Evolutionary conservation across 2,329 filamentous ascomycete species (phyloP), one percentile per base, ranked within the genome.

Genomic region (Trichoderma sp.): DNA sequence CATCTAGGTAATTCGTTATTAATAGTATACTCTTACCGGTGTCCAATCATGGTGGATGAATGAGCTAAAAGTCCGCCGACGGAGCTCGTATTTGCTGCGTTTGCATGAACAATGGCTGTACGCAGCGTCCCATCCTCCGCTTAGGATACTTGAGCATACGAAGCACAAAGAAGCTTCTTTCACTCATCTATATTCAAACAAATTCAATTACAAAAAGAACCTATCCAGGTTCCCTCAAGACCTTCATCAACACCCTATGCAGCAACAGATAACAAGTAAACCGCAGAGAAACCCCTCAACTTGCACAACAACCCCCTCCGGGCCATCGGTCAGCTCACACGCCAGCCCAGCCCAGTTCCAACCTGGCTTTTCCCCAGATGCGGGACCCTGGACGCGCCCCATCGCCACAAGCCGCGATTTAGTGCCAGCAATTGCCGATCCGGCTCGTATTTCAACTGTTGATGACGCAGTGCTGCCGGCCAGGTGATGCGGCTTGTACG

Each of bases 401-500:
- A 55, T 55, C 63, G 55, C 57, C 63, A 62, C 63, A 52, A 39
- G 63, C 63, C 63, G 55, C 47, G 47, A 57, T 51, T 39, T 61
- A 59, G 63, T 50, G 51, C 54, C 17, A 41, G 43, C 45, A 57
- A 7, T 45, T 52, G 54, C 55, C 62, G 62, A 64, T 64, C 62
- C 62, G 55, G 57, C 63, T 65, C 63, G 63, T 65, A 65, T 65
- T 28, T 30, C 7, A 30, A 30, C 30, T 30, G 30, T 30, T 61
- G 47, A 65, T 65, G 56, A 62, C 57, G 63, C 63, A 65, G 63
- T 55, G 34, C 41, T 41, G 57, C 57, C 57, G 48, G 48, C 63
- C 51, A 57, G 44, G 61, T 64, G 61, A 57, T 64, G 61, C 61
- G 17, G 30, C 19, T 41, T 57, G 61, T 64, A 56, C 52, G 61